Evolutionary conservation across 169 alveolate genomes (phyloP), one percentile per base, ranked within the genome.

Genomic region (Eimeria acervulina): DNA sequence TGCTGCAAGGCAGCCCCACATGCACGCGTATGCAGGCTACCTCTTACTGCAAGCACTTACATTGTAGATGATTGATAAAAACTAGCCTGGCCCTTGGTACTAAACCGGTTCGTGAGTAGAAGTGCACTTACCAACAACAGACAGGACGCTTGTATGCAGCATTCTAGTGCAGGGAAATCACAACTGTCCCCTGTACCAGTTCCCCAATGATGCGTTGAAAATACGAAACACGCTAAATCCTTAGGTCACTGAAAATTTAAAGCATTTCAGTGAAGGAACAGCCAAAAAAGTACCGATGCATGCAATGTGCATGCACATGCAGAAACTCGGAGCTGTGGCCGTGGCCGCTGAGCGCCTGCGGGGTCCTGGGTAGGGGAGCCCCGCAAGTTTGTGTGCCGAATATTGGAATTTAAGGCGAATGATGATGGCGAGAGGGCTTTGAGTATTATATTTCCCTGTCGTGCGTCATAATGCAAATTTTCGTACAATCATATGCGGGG

Each of bases 401-500:
- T 84, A 33, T 31, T 51, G 31, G 36, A 44, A 52, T 19, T 52
- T 84, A 40, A 84, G 52, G 76, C 15, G 52, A 84, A 84, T 36
- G 28, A 84, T 84, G 92, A 44, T 28, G 92, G 19, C 36, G 92
- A 28, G 47, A 84, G 92, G 92, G 92, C 26, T 84, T 38, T 84
- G 61, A 40, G 76, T 33, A 31, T 84, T 31, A 52, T 84, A 15
- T 52, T 31, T 52, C 92, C 92, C 76, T 68, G 76, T 84, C 76
- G 78, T 42, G 28, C 87, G 92, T 28, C 80, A 93, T 55, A 70
- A 83, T 83, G 96, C 95, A 84, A 31, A 85, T 94, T 91, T 94
- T 94, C 81, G 96, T 94, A 42, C 95, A 52, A 26, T 51, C 90
- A 23, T 59, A 42, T 59, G 95, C 84, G 91, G 96, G 96, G 91